Conservation (phyloP, 495 filamentous ascomycete species). For the Daldinia vernicosa region DNA sequence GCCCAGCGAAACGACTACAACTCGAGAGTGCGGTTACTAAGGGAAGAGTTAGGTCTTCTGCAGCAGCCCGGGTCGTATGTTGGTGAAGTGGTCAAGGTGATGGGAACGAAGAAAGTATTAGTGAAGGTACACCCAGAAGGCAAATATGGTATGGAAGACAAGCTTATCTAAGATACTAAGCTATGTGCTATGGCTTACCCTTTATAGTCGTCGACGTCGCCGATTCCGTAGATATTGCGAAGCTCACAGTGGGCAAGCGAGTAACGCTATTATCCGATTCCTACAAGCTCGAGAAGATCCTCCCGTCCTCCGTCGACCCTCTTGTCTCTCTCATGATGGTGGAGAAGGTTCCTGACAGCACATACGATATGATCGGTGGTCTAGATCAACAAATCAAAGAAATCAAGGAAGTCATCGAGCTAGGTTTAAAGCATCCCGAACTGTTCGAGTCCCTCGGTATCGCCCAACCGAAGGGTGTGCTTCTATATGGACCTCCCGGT, state of each 20-base stretch:
- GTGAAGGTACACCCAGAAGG: slow-evolving; percentile 99
- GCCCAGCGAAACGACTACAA: slow-evolving; percentile 99
- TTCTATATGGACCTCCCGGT: slow-evolving; percentile 95
- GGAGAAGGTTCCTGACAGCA: slow-evolving; percentile 99
- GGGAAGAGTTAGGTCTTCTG: slow-evolving; percentile 94
- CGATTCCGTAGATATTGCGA: slow-evolving; percentile 91
- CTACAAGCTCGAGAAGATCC: slow-evolving; percentile 98
- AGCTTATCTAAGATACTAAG: background rate
- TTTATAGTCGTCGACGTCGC: slow-evolving; percentile 90
- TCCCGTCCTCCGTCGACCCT: slow-evolving; percentile 96
- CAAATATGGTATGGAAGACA: slow-evolving; percentile 85
- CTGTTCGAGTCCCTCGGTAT: slow-evolving; percentile 99
- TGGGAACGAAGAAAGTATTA: slow-evolving; percentile 98
- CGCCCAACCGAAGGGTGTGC: slow-evolving; percentile 95
- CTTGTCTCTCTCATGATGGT: slow-evolving; percentile 99
- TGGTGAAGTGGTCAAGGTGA: slow-evolving; percentile 98
- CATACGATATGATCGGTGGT: slow-evolving; percentile 99
- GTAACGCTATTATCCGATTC: slow-evolving; percentile 95
- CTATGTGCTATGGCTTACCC: slow-evolving; percentile 21
- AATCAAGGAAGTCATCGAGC: slow-evolving; percentile 99
- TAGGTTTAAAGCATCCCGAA: slow-evolving; percentile 97
- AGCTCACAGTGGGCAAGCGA: slow-evolving; percentile 96
- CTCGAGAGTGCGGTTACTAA: slow-evolving; percentile 91
- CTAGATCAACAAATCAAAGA: slow-evolving; percentile 99
- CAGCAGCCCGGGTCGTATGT: slow-evolving; percentile 99